Evolutionary conservation across 495 filamentous ascomycete genomes (phyloP), one percentile per base, ranked within the genome.

Genomic region (Amniculicola lignicola): DNA sequence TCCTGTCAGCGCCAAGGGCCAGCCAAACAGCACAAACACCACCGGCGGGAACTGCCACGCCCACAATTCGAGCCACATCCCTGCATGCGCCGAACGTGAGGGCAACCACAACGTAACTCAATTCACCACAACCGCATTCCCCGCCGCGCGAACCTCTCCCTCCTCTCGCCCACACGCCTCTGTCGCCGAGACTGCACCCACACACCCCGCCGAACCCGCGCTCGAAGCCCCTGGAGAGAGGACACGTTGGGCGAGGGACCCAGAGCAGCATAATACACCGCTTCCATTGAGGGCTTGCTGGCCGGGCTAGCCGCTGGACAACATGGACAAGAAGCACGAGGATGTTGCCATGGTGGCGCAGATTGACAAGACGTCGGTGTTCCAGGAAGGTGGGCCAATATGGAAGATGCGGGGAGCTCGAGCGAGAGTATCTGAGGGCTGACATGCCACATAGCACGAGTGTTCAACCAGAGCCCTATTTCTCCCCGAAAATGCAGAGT

Each of bases 381-480:
- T 97, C 72, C 93, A 98, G 81, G 94, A 98, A 85, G 93, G 93
- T 96, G 73, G 19, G 12, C n/a, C n/a, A n/a, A 40, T 10, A 35
- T 18, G 25, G 22, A 19, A n/a, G 12, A 14, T 6, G 37, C 29
- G 12, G 15, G 19, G 15, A 37, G 16, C 16, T 2, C 12, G 29
- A 59, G 19, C n/a, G n/a, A n/a, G n/a, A n/a, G n/a, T n/a, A n/a
- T 29, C 3, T 12, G 35, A 47, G n/a, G 22, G 57, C 57, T 64
- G 44, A 55, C 51, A 37, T 2, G 10, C 5, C 14, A 25, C 18
- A 35, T 74, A 98, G 93, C 93, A 67, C 90, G 93, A 72, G 76
- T 97, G 57, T 99, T 99, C 81, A 97, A 97, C 75, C 86, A 84
- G 67, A 96, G 94, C 2, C 90, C 92, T 19, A 93, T 95, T 68